These are phyloP conservation scores for Rhynchosporium secalis DNA, from an alignment of 2,329 filamentous ascomycete species.

Conservation along the genomic window DNA sequence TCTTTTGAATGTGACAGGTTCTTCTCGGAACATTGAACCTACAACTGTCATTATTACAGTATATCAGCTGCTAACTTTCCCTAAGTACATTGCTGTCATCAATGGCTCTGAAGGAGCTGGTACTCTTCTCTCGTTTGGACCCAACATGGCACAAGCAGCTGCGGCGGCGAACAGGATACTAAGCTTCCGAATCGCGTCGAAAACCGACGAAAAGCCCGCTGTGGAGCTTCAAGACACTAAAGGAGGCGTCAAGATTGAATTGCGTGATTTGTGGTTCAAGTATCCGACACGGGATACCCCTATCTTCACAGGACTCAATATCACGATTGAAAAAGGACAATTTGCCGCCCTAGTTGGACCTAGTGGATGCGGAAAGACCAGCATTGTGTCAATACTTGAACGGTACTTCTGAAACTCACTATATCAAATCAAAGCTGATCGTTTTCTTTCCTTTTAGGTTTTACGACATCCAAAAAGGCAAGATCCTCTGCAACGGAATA, in stretches of 20 bases:
- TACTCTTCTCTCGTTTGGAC: slow-evolving; percentile 53
- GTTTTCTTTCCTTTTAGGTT: slow-evolving; percentile 49
- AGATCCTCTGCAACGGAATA: slow-evolving; percentile 62
- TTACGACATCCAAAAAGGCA: slow-evolving; percentile 66
- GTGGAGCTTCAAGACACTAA: slow-evolving; percentile 36
- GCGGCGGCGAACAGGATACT: slow-evolving; percentile 62
- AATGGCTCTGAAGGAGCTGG: slow-evolving; percentile 54
- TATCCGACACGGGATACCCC: slow-evolving; percentile 59
- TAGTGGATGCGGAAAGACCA: slow-evolving; percentile 68
- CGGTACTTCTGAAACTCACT: slow-evolving; percentile 38
- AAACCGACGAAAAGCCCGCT: slow-evolving; percentile 13
- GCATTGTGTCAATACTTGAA: slow-evolving; percentile 64
- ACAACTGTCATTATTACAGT: not conserved
- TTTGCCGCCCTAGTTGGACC: slow-evolving; percentile 71
- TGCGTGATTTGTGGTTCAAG: slow-evolving; percentile 58
- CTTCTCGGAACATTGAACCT: not conserved
- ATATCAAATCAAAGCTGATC: not conserved
- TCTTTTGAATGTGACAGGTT: not conserved
- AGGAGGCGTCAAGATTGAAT: slow-evolving; percentile 55
- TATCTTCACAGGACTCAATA: slow-evolving; percentile 60
- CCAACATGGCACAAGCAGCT: slow-evolving; percentile 58
- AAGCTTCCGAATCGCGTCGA: slow-evolving; percentile 34
- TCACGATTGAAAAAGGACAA: slow-evolving; percentile 63
- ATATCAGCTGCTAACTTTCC: not conserved
- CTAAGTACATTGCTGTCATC: slow-evolving; percentile 50